A percentile compares a stretch with the other conserved stretches of the same genome.
These are phyloP conservation scores for Triticum urartu DNA, from an alignment of 176 grass and related monocot genomes.

Conservation along the genomic window DNA sequence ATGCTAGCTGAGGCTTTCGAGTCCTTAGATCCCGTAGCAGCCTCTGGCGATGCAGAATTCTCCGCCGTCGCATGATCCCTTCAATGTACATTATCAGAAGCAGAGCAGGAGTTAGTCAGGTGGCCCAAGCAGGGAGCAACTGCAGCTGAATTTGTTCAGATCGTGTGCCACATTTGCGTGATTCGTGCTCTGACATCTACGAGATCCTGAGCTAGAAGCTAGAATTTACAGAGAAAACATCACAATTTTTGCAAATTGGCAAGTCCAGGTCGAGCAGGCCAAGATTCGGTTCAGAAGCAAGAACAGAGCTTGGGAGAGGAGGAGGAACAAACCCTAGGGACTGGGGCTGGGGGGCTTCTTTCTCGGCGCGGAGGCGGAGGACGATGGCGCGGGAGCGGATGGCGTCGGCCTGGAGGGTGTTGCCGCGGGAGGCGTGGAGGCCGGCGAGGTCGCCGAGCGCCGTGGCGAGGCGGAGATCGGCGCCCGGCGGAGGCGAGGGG, in stretches of 20 bases:
- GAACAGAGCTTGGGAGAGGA: too few relatives aligned
- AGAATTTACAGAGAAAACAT: not conserved
- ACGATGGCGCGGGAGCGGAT: slow-evolving; percentile 66
- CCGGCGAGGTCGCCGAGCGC: slow-evolving; percentile 76
- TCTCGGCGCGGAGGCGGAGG: slow-evolving; percentile 39
- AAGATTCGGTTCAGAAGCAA: not conserved
- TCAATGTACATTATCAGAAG: slow-evolving; percentile 17
- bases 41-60: slow-evolving; percentile 37
- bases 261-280: not conserved
- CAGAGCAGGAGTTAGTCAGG: slow-evolving; percentile 3
- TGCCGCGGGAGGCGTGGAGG: slow-evolving; percentile 59
- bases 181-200: not conserved
- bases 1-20: slow-evolving; percentile 16
- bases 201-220: not conserved
- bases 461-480: slow-evolving; percentile 54
- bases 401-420: slow-evolving; percentile 68
- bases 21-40: slow-evolving; percentile 5
- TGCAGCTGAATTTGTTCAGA: not conserved
- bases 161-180: not conserved
- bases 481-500: not conserved
- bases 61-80: slow-evolving; percentile 26
- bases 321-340: slow-evolving; percentile 42
- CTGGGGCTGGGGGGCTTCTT: not conserved
- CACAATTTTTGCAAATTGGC: not conserved
- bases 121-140: not conserved